phyloP scores from a whole-genome alignment of 352 stramenopile genomes.

The Phytophthora sojae region DNA sequence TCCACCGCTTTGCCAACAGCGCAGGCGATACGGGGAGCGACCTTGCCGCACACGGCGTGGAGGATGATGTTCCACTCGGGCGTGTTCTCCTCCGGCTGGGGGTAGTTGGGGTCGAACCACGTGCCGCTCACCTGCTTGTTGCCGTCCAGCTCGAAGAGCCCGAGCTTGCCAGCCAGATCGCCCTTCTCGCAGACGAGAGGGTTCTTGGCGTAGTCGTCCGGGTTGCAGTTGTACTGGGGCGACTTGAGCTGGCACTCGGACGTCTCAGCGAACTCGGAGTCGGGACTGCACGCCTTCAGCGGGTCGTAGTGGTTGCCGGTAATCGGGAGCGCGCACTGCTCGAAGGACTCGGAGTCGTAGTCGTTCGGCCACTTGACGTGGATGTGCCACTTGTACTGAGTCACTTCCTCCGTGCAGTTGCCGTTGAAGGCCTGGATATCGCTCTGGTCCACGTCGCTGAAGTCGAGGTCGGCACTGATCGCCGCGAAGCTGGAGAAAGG shows the following conservation, averaged over 20 bases:
- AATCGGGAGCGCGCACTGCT: constrained; percentile 43
- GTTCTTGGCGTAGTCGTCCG: constrained; percentile 42
- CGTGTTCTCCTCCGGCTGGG: constrained; percentile 43
- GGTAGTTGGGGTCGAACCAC: constrained; percentile 46
- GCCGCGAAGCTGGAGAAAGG: constrained; percentile 43
- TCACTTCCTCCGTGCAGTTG: constrained; percentile 50
- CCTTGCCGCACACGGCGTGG: constrained; percentile 46
- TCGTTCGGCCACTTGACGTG: constrained; percentile 56
- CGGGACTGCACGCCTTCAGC: constrained; percentile 55
- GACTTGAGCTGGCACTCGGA: constrained; percentile 47
- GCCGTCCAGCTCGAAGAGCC: constrained; percentile 41
- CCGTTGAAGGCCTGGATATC: constrained; percentile 43
- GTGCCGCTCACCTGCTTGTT: constrained; percentile 25
- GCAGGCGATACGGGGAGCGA: constrained; percentile 52
- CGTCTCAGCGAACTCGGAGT: constrained; percentile 56
- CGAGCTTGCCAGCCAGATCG: constrained; percentile 63
- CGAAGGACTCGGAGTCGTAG: constrained; percentile 43
- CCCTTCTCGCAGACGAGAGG: constrained; percentile 63
- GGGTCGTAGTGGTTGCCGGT: constrained; percentile 73
- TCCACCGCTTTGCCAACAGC: constrained; percentile 38
- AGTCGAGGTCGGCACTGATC: constrained; percentile 55
- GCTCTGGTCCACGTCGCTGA: constrained; percentile 44
- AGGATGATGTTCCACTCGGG: constrained; percentile 61
- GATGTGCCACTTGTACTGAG: constrained; percentile 65
- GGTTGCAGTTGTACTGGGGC: constrained; percentile 53